Base-by-base conservation (phyloP, 2,329 filamentous ascomycete species). In the Ceratocystis colombiana region DNA sequence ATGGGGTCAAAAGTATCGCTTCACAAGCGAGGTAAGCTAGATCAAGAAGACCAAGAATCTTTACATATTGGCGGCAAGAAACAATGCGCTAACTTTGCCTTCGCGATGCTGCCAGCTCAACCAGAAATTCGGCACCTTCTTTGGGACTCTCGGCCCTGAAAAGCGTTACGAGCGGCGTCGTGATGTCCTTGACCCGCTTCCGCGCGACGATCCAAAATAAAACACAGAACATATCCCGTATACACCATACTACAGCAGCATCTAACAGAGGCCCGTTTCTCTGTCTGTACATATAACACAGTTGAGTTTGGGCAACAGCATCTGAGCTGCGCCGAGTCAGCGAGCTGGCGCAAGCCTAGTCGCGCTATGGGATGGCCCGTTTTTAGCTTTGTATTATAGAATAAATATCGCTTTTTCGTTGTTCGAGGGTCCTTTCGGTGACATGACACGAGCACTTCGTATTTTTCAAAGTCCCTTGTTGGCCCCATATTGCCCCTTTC, bases 1-100 rank as follows among this genome's bases (percentile, higher is more conserved):
- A 72, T 78, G 74, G 72, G 77, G 77, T n/a, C 71, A 74, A 64
- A 71, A 74, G 53, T 78, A 78, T 63, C 77, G 76, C 68, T 76
- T 77, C 4, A 75, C 74, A 5, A 76, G 78, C 65, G 77, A 78
- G 75, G 77, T 74, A 69, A 55, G 68, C 57, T 12, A 5, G n/a
- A 57, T 15, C 37, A 41, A 15, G 37, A 41, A 41, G 37, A 41
- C 37, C 37, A 12, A 41, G 55, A n/a, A n/a, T 20, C 55, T 37
- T 37, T n/a, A 5, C 25, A 59, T 20, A n/a, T 20, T 59, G 8
- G 22, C 22, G 48, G 2, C n/a, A 5, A 59, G 33, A 17, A 7
- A 7, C 25, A 59, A 3, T 25, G 20, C 28, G 15, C 25, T 59
- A 37, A 59, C 28, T 33, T 15, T 10, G n/a, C 4, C 55, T 20